These are phyloP conservation scores for Porphyrellus sp. DNA, from an alignment of 1,284 basidiomycete species.

Conservation along the genomic window DNA sequence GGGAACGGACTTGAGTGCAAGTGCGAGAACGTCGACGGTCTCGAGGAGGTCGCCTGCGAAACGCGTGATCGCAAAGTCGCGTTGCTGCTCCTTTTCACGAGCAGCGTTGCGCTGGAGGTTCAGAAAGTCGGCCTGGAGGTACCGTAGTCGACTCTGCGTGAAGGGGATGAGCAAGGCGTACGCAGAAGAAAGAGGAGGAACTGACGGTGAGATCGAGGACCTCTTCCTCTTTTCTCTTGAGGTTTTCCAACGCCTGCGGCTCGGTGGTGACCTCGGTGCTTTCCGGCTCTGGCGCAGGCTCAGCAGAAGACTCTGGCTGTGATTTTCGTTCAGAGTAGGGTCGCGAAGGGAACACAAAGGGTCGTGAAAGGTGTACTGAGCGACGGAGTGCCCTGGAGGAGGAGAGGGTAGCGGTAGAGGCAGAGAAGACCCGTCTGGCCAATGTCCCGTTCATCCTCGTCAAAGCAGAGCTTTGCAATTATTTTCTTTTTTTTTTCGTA, in stretches of 20 bases:
- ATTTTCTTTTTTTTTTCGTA: constrained; percentile 1
- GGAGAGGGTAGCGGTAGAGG: constrained; percentile 54
- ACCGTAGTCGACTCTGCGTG: constrained; percentile 74
- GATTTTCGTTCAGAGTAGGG: constrained; percentile 54
- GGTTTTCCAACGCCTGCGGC: constrained; percentile 44
- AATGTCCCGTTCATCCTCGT: constrained; percentile 47
- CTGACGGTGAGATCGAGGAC: constrained; percentile 72
- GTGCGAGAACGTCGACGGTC: constrained; percentile 87
- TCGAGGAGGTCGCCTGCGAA: constrained; percentile 90
- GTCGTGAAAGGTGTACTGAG: constrained; percentile 32
- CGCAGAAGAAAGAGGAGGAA: constrained; percentile 13
- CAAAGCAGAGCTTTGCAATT: not conserved
- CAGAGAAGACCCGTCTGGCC: constrained; percentile 52
- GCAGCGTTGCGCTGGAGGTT: constrained; percentile 90
- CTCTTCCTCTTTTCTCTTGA: constrained; percentile 72
- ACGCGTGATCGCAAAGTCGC: constrained; percentile 89
- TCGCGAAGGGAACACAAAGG: constrained; percentile 32
- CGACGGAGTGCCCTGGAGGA: constrained; percentile 45
- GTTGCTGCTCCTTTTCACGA: constrained; percentile 88
- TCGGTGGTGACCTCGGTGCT: constrained; percentile 30
- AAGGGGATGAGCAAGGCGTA: constrained; percentile 4
- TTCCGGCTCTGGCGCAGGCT: constrained; percentile 35
- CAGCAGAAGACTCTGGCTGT: constrained; percentile 19
- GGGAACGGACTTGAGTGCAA: constrained; percentile 89
- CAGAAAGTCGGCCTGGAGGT: constrained; percentile 91